Evolutionary conservation across 2,329 filamentous ascomycete genomes (phyloP), one percentile per base, ranked within the genome.

Genomic region (Drechslera avenae): DNA sequence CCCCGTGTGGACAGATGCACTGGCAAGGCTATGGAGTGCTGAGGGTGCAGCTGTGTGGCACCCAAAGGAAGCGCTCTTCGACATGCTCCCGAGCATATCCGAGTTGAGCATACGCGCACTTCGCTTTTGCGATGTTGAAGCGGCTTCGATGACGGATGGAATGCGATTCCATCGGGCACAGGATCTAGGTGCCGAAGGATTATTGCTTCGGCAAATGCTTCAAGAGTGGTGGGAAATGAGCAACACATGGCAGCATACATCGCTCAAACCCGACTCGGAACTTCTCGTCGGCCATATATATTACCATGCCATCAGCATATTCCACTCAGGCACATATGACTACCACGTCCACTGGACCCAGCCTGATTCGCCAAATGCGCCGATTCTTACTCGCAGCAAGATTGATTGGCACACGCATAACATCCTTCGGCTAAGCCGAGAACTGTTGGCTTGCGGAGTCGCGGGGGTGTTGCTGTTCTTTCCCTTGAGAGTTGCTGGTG

Each of bases 301-400:
- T 39, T 67, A 67, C 18, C 46, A 67, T 41, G 62, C 66, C 0
- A 55, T 61, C 9, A 67, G 51, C n/a, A 67, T 67, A 39, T 68
- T 66, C 9, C 62, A 66, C 5, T 67, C 64, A 2, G 66, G 66
- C 1, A 62, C 61, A 1, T 68, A 60, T 23, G 65, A 67, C 17
- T 69, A 69, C 30, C 59, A 66, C 18, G 23, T 32, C 2, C 48
- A 54, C 12, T 68, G 65, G 57, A 60, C 40, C n/a, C 28, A 17
- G 23, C 48, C 36, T 7, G 17, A 9, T 14, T 30, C 26, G 1
- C 18, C 46, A n/a, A 36, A 17, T 21, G 57, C 58, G 19, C 66
- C 66, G 4, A 59, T 63, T 4, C 16, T 67, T 16, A 13, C 47
- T 8, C 50, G 42, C 17, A 14, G 7, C 8, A 36, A 37, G 13